Base-by-base conservation (phyloP, 495 filamentous ascomycete species). In the Aspergillus kassunensis region DNA sequence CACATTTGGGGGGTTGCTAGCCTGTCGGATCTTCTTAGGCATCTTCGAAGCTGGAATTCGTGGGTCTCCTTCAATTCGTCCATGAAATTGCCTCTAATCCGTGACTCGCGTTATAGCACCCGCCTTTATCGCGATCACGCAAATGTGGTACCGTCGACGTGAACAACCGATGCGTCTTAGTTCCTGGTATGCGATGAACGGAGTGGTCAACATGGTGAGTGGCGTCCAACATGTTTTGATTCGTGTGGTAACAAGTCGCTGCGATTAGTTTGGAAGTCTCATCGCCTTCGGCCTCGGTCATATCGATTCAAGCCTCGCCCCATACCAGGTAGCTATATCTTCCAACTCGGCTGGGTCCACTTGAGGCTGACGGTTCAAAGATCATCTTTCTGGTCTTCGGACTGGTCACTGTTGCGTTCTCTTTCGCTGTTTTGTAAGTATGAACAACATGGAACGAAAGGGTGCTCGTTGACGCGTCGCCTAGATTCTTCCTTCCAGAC, bases 181-280 rank as follows among this genome's bases (percentile, higher is more conserved):
- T 23, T 73, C 76, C 12, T 85, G 81, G 81, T 83, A 85, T 61
- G 74, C 77, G 3, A 81, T 81, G 78, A 80, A 80, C 52, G 75
- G 75, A 20, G 67, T 79, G 21, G 74, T 75, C 19, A 75, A 79
- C 46, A 79, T 79, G 76, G 74, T 77, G 13, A 58, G 68, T 36
- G 13, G 13, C 9, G 10, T 15, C 33, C 23, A 16, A 15, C 12
- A 0, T 25, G 9, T 10, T 1, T 21, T 25, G 8, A 20, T 20
- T 4, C 0, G 9, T 11, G 15, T 24, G 25, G 19, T 37, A 25
- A 36, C 24, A 27, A 9, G 13, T 7, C 2, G 19, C 9, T 27
- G 16, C 4, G 21, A 7, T 40, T n/a, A 73, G 70, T 62, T 70
- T 49, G 70, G 70, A 35, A 73, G 70, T 44, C 27, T 84, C 29